Evolutionary conservation across 2,329 filamentous ascomycete genomes (phyloP), one percentile per base, ranked within the genome.

Genomic region (Cercospora janseana): DNA sequence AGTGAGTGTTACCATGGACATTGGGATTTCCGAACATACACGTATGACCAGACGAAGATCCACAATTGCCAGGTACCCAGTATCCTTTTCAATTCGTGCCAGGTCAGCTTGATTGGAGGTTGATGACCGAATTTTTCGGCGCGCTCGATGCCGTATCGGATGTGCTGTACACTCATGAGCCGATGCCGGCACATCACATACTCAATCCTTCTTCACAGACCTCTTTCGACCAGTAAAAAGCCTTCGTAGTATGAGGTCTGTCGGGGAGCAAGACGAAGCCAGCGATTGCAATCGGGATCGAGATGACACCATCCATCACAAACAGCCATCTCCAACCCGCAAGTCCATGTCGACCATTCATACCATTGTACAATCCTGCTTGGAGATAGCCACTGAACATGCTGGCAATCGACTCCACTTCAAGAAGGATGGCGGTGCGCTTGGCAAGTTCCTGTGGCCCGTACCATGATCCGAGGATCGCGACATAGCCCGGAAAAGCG

Each of bases 351-450:
- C 41, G 41, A 20, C 51, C 54, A 18, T 54, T 49, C 53, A 58
- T 56, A 24, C 51, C 40, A 20, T 43, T 49, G 20, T 58, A 56
- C 27, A 56, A 41, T 12, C 51, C 56, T 8, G 56, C 51, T 46
- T 56, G 56, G 2, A 58, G 20, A 26, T 56, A 56, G 5, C 53
- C 54, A 5, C 49, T 51, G 32, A 58, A 54, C 56, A 58, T 56
- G 26, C 43, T 41, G 4, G 52, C 54, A 9, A 54, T 50, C 1
- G 48, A 48, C 6, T 54, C 55, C 3, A 50, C 47, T 6, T 52
- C 52, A 3, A 54, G 52, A 40, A 57, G 49, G 26, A 57, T 55
- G 8, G 43, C 49, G 12, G 52, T 54, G 4, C 56, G 51, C 15
- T 55, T 55, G 2, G 50, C 50, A 8, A 58, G 26, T 18, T 58